A percentile compares a stretch with the other conserved stretches of the same genome.
Evolutionary conservation across 2,329 filamentous ascomycete genomes (phyloP).

Genomic region (Didymella glomerata): DNA sequence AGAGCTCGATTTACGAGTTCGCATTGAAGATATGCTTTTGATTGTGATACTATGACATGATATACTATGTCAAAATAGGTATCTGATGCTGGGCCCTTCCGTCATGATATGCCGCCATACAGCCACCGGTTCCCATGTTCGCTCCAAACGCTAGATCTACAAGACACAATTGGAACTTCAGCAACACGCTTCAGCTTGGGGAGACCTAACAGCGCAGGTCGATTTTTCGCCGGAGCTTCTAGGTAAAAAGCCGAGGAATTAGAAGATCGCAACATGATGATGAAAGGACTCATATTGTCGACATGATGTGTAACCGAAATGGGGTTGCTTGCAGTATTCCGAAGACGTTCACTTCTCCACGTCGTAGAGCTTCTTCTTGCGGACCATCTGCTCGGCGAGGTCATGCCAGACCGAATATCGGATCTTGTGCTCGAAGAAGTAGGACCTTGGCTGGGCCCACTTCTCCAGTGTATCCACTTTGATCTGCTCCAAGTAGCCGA

Average conservation of each 20-base stretch:
- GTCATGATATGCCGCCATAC: not conserved
- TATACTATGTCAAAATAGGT: not conserved
- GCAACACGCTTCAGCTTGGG: not conserved
- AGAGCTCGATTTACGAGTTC: not conserved
- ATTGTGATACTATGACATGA: not conserved
- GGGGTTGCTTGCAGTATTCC: not conserved
- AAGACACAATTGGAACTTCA: not conserved
- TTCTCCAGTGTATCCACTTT: conserved; percentile 54
- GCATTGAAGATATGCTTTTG: not conserved
- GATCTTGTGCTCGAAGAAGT: conserved; percentile 46
- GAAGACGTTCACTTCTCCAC: conserved; percentile 10
- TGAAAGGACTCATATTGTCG: not conserved
- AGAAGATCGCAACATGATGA: not conserved
- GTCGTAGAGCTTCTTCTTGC: conserved; percentile 50
- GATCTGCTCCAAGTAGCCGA: conserved; percentile 56
- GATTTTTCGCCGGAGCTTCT: too few relatives aligned
- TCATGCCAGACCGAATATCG: conserved; percentile 40
- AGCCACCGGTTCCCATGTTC: not conserved
- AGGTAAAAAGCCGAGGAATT: not conserved
- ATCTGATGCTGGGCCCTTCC: not conserved
- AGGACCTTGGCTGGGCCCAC: conserved; percentile 27
- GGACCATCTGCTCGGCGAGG: conserved; percentile 47
- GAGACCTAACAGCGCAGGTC: not conserved
- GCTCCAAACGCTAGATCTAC: not conserved
- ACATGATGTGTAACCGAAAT: not conserved